Percentiles rank a stretch among this genome's conserved stretches.
Conservation (phyloP, 176 grass and related monocot species). For the Hsuehochloa calcarea region DNA sequence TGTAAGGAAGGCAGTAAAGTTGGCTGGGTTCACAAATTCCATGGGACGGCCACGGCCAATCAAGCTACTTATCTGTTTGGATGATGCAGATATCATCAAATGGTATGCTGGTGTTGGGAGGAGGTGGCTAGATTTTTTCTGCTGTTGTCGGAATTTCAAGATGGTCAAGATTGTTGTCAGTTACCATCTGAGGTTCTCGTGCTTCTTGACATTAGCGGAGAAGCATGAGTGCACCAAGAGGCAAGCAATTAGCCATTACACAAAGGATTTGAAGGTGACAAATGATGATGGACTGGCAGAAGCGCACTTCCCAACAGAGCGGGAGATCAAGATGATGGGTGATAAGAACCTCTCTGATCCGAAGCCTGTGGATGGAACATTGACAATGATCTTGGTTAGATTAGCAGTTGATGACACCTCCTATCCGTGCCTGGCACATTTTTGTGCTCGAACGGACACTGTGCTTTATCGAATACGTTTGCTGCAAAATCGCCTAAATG, state of each 20-base stretch:
- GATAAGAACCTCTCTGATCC: constrained; percentile 73
- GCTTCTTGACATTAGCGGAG: constrained; percentile 87
- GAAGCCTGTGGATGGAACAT: constrained; percentile 71
- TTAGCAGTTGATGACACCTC: constrained; percentile 56
- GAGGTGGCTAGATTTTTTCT: constrained; percentile 94
- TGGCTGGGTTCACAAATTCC: constrained; percentile 82
- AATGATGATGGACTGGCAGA: constrained; percentile 50
- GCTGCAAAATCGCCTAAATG: constrained; percentile 83
- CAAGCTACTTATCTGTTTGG: constrained; percentile 84
- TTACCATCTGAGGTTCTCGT: constrained; percentile 96
- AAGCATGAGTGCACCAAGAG: constrained; percentile 86
- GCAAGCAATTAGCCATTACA: constrained; percentile 85
- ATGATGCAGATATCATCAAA: constrained; percentile 86
- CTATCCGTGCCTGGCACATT: constrained; percentile 64
- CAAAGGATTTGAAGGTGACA: constrained; percentile 77
- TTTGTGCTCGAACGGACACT: constrained; percentile 65
- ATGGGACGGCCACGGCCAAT: constrained; percentile 84
- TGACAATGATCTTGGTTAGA: constrained; percentile 77
- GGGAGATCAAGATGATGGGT: constrained; percentile 94
- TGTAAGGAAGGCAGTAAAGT: constrained; percentile 72
- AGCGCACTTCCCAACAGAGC: constrained; percentile 74
- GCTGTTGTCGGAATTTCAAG: constrained; percentile 82
- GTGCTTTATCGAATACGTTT: constrained; percentile 72
- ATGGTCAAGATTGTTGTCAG: constrained; percentile 84
- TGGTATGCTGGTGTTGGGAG: constrained; percentile 87